Evolutionary conservation across 768 basidiomycete species (phyloP), one percentile per base, ranked within the genome.

Genomic region (Kwoniella sp.): DNA sequence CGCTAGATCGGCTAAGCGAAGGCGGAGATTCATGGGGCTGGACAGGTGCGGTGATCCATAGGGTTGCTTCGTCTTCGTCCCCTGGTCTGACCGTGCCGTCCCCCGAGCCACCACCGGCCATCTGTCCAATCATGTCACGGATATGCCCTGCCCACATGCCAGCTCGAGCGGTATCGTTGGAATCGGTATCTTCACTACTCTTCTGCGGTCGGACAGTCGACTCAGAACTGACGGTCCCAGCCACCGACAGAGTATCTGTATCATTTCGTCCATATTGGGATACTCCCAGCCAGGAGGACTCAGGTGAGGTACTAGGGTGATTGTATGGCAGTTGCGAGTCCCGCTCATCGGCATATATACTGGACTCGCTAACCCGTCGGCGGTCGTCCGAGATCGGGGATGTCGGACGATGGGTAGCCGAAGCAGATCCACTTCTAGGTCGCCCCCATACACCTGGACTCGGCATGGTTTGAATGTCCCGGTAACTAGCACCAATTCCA

Each of bases 11-110:
- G 23, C 31, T 31, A 4, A 71, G 67, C 0, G 51, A 30, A 50
- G 55, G 22, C 1, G 65, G 63, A 12, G 66, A 67, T n/a, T n/a
- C 25, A 20, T 48, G 50, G 4, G 50, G 34, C 23, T 55, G 50
- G 1, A 28, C 37, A 11, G 73, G 70, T 3, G 69, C 67, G n/a
- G 73, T 68, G 45, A 79, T 66, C 63, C 68, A 78, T 30, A 80
- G 37, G 0, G 79, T 80, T 17, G 78, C 79, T 62, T 79, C 79
- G 7, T 77, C 74, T 31, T 73, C 75, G 22, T 78, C 74, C 17
- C 47, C 59, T 41, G 66, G 26, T 41, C 53, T 26, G 12, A 29
- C 26, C 28, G 58, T 31, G 23, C 54, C 51, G 23, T 48, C 31
- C 52, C 45, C 38, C 54, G 64, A 60, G 47, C 54, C 38, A 45